These are phyloP conservation scores for Ophiosphaerella herpotricha DNA, from an alignment of 2,329 filamentous ascomycete genomes.

Conservation along the genomic window DNA sequence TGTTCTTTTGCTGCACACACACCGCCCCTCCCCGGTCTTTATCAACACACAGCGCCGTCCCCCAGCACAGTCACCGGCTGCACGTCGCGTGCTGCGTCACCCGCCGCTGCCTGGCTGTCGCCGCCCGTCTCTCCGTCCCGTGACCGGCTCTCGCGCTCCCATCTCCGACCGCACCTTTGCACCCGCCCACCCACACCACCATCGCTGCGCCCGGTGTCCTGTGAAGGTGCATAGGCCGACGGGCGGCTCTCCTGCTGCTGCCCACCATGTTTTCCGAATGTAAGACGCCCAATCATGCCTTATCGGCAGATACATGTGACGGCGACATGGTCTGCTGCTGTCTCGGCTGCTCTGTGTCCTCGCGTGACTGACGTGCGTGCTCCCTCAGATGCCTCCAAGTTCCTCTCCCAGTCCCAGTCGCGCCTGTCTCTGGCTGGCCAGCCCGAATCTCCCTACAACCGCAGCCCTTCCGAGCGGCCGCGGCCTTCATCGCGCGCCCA, in stretches of 20 bases:
- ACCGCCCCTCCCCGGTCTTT: too few species aligned
- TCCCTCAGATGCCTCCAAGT: slow-evolving; percentile 84
- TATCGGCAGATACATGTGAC: slow-evolving; percentile 42
- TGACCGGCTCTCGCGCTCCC: slow-evolving; percentile 2
- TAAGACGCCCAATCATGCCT: slow-evolving; percentile 56
- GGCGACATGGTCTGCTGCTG: slow-evolving; percentile 24
- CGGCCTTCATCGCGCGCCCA: slow-evolving; percentile 53
- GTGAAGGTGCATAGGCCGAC: slow-evolving; percentile 25
- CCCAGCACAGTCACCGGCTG: slow-evolving; percentile 17
- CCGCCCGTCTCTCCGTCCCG: slow-evolving; percentile 1
- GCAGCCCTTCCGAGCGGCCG: slow-evolving; percentile 54
- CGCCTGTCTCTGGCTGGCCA: slow-evolving; percentile 75
- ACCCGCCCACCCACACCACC: slow-evolving; percentile 22
- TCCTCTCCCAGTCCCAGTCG: slow-evolving; percentile 97
- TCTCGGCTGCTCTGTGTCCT: slow-evolving; percentile 32
- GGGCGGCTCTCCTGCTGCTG: slow-evolving; percentile 12
- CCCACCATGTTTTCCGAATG: slow-evolving; percentile 83
- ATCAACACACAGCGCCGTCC: too few species aligned
- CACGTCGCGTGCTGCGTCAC: slow-evolving; percentile 39
- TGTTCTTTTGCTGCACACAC: too few species aligned
- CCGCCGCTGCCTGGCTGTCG: slow-evolving; percentile 30
- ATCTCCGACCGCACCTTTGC: slow-evolving; percentile 21
- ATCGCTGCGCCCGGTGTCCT: slow-evolving; percentile 23
- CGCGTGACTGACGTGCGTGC: slow-evolving; percentile 51
- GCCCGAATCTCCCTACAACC: slow-evolving; percentile 52